These are phyloP conservation scores for Cladosporium sp. DNA, from an alignment of 2,329 filamentous ascomycete genomes.

Conservation along the genomic window DNA sequence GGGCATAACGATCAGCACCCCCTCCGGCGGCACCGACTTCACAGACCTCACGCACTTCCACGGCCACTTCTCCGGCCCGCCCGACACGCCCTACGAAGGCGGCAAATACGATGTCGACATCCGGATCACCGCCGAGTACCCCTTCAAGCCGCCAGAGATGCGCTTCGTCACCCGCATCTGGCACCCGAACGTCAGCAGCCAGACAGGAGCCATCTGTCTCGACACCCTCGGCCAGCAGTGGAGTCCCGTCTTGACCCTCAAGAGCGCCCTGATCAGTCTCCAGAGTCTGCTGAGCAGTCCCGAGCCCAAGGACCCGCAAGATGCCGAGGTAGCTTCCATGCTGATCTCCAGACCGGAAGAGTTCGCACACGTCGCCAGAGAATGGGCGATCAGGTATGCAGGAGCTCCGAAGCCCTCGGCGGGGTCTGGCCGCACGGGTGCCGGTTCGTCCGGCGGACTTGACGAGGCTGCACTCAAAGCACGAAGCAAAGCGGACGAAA, in stretches of 20 bases:
- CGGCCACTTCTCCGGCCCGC: constrained; percentile 78
- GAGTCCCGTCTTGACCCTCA: constrained; percentile 95
- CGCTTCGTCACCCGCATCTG: constrained; percentile 89
- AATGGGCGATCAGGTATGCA: constrained; percentile 85
- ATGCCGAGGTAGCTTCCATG: constrained; percentile 91
- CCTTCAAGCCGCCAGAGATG: constrained; percentile 89
- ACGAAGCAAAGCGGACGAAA: constrained; percentile 50
- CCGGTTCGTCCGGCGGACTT: constrained; percentile 19
- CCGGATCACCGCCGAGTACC: constrained; percentile 80
- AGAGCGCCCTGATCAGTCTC: constrained; percentile 86
- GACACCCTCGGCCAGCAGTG: constrained; percentile 86
- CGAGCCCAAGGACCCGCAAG: constrained; percentile 94
- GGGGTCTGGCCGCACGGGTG: constrained; percentile 34
- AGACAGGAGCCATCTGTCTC: constrained; percentile 89
- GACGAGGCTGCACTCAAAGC: constrained; percentile 43
- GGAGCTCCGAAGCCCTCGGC: constrained; percentile 63
- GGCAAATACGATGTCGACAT: constrained; percentile 81
- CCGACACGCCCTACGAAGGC: constrained; percentile 88
- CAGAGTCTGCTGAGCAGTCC: constrained; percentile 90
- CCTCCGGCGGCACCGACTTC: constrained; percentile 46
- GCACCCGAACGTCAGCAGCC: constrained; percentile 85
- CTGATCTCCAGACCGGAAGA: constrained; percentile 71
- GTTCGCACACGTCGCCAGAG: constrained; percentile 76
- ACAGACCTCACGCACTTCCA: constrained; percentile 75
- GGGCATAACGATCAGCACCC: constrained; percentile 59